A percentile compares a stretch with the other conserved stretches of the same genome.
Evolutionary conservation across 2,329 filamentous ascomycete genomes (phyloP).

Genomic region (Aspergillus japonicus): DNA sequence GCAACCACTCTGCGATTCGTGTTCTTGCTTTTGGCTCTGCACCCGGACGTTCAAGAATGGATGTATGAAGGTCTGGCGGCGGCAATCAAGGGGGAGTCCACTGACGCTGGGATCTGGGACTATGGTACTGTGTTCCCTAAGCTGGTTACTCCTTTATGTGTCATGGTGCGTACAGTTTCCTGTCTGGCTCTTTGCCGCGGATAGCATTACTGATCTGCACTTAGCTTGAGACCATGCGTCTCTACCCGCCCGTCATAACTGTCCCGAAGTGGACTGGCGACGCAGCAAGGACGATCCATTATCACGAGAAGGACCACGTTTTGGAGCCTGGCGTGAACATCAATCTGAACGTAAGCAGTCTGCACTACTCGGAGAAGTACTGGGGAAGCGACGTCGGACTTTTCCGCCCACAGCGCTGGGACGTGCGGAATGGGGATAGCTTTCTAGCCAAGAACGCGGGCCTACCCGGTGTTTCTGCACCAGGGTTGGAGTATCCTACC

Average conservation of each 20-base stretch:
- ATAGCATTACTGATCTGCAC: conserved; percentile 14
- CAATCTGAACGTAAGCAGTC: conserved; percentile 15
- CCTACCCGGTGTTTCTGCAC: conserved; percentile 13
- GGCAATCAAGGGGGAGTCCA: conserved; percentile 21
- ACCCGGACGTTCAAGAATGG: conserved; percentile 50
- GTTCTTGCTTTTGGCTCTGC: conserved; percentile 45
- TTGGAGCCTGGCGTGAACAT: conserved; percentile 18
- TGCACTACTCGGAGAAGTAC: conserved; percentile 25
- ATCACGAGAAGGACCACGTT: conserved; percentile 13
- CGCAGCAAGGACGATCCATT: conserved; percentile 12
- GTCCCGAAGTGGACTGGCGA: conserved; percentile 31
- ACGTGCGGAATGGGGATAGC: conserved; percentile 19
- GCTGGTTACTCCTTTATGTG: conserved; percentile 28
- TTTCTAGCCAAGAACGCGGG: conserved; percentile 21
- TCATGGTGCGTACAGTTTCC: conserved; percentile 17
- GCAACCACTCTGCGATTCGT: conserved; percentile 47
- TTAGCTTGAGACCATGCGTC: conserved; percentile 46
- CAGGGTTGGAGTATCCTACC: conserved; percentile 20
- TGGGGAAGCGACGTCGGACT: conserved; percentile 19
- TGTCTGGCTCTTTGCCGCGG: neutral
- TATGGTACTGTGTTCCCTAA: conserved; percentile 42
- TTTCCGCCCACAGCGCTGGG: conserved; percentile 23
- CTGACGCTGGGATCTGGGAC: conserved; percentile 30
- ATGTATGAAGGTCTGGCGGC: conserved; percentile 41
- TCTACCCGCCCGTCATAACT: conserved; percentile 38